These are phyloP conservation scores for Beverwykella pulmonaria DNA, from an alignment of 495 filamentous ascomycete genomes.

Conservation along the genomic window DNA sequence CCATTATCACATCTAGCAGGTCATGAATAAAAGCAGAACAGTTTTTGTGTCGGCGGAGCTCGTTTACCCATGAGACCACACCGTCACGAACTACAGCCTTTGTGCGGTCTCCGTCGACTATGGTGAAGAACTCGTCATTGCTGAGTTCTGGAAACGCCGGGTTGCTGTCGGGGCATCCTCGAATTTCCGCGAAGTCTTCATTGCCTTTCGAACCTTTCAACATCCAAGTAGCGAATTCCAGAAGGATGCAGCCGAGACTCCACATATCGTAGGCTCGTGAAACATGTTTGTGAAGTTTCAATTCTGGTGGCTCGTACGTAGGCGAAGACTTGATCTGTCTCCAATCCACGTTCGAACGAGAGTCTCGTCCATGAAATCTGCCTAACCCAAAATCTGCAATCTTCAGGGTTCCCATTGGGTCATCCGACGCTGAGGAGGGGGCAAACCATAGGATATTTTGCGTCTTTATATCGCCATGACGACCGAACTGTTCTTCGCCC, in stretches of 20 bases:
- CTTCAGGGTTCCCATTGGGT: slow-evolving; percentile 9
- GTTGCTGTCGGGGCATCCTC: neutral
- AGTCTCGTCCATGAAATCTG: slow-evolving; percentile 21
- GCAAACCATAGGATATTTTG: slow-evolving; percentile 46
- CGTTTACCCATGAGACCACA: slow-evolving; percentile 2
- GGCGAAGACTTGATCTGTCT: neutral
- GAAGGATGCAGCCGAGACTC: slow-evolving; percentile 50
- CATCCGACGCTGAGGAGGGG: slow-evolving; percentile 1
- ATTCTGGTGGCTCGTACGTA: slow-evolving; percentile 12
- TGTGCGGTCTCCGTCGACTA: neutral
- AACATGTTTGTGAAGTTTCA: slow-evolving; percentile 3
- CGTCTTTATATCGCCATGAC: slow-evolving; percentile 44
- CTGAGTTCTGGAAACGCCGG: neutral
- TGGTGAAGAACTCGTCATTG: slow-evolving; percentile 3
- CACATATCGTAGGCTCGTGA: slow-evolving; percentile 43
- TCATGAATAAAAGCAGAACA: slow-evolving; percentile 10
- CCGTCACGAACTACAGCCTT: slow-evolving; percentile 5
- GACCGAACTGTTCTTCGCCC: slow-evolving; percentile 2
- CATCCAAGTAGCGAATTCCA: slow-evolving; percentile 45
- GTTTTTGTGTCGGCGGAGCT: neutral
- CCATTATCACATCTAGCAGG: slow-evolving; percentile 3
- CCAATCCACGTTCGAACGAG: slow-evolving; percentile 10
- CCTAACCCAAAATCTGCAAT: slow-evolving; percentile 5
- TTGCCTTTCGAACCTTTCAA: neutral
- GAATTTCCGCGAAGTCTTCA: neutral